phyloP scores from a whole-genome alignment of 805 yeast genomes.

The Candida fluviatilis region DNA sequence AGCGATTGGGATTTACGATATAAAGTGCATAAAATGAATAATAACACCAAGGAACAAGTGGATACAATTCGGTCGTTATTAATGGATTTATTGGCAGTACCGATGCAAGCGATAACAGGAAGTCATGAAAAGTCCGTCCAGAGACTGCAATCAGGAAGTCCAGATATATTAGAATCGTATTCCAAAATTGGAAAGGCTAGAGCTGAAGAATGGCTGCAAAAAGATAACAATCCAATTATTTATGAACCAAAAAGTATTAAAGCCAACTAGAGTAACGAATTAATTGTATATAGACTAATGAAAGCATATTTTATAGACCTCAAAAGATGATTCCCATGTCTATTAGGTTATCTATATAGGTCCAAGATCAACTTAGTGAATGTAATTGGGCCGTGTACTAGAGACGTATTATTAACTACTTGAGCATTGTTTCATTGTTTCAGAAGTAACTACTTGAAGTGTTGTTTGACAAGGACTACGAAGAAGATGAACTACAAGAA shows the following conservation, averaged over 20 bases:
- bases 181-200: conserved; percentile 25
- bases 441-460: too few species aligned
- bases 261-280: not conserved
- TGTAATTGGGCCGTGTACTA: too few species aligned
- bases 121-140: not conserved
- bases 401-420: too few species aligned
- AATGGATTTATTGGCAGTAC: not conserved
- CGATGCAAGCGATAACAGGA: not conserved
- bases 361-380: not conserved
- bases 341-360: conserved; percentile 5
- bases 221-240: conserved; percentile 19
- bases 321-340: too few species aligned
- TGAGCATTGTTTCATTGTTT: too few species aligned
- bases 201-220: conserved; percentile 19
- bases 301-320: too few species aligned
- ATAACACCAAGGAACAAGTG: conserved; percentile 4
- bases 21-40: conserved; percentile 8
- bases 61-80: not conserved
- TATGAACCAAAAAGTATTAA: conserved; percentile 11
- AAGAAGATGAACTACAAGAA: too few species aligned
- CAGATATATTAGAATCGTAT: conserved; percentile 17
- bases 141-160: not conserved
- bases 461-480: too few species aligned
- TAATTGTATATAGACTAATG: conserved; percentile 2
- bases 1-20: conserved; percentile 18